Evolutionary conservation across 345 rosid species (phyloP), one percentile per base, ranked within the genome.

Genomic region (Mercurialis annua): DNA sequence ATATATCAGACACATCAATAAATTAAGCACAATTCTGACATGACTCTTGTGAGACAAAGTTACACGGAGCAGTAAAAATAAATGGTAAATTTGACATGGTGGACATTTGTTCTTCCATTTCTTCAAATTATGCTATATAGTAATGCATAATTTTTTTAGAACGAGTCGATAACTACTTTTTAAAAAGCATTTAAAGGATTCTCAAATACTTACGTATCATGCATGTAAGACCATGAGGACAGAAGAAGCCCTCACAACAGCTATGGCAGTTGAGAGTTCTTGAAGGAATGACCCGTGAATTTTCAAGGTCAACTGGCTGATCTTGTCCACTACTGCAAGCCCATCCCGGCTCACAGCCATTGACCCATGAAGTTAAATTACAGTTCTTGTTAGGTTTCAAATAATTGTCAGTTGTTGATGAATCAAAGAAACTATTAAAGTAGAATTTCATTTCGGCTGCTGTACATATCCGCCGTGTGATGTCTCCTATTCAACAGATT

Each of bases 311-410:
- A 23, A 86, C 80, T 33, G 62, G 70, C 71, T 82, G 80, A 59
- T 67, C 61, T 36, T 23, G 60, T 55, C 77, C 87, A 30, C 68
- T 56, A 73, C 90, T 84, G 78, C 99, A 94, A 55, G 87, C 87
- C 99, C 99, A 94, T 56, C 99, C 97, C 3, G 99, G 95, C 66
- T 94, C 99, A 82, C 99, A 94, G 59, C 97, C 97, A 62, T 92
- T 69, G 68, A 82, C 71, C 99, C 96, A 91, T 20, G 89, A 77
- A 42, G 90, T 89, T 69, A 91, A 73, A 76, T 93, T 91, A 72
- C 99, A 93, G 66, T 93, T 87, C 57, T 16, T 68, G 82, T 89
- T 94, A 23, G 87, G 85, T 79, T 72, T 81, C 80, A 90, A 74
- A 76, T 75, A 56, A 62, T 68, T 71, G 27, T 68, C 70, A 51